phyloP scores from a whole-genome alignment of 2,329 filamentous ascomycete genomes.

The Pseudocercospora eumusae region DNA sequence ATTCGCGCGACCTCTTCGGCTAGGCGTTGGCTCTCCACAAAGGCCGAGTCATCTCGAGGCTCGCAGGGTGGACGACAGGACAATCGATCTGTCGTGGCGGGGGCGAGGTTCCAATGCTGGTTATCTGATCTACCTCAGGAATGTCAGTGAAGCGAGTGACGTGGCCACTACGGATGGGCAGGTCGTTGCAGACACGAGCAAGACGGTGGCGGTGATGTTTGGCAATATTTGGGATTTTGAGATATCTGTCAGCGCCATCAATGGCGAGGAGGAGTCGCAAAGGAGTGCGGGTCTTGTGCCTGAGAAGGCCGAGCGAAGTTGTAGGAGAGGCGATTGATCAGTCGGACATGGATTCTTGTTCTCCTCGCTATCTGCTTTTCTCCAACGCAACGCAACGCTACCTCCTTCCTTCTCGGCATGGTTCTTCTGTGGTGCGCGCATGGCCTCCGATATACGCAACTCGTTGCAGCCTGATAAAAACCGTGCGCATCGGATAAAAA shows the following conservation, averaged over 20 bases:
- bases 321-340: not conserved
- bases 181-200: constrained; percentile 1
- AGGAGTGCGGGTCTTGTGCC: constrained; percentile 17
- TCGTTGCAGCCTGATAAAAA: not conserved
- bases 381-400: not conserved
- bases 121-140: constrained; percentile 15
- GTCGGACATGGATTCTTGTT: not conserved
- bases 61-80: not conserved
- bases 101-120: constrained; percentile 6
- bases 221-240: constrained; percentile 17
- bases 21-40: constrained; percentile 5
- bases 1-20: constrained; percentile 4
- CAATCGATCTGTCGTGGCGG: not conserved
- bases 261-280: constrained; percentile 16
- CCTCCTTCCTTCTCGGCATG: not conserved
- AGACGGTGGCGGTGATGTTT: constrained; percentile 11
- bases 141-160: not conserved
- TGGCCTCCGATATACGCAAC: not conserved
- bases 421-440: not conserved
- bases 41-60: not conserved
- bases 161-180: constrained; percentile 11
- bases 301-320: not conserved
- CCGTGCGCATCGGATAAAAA: not conserved
- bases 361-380: not conserved
- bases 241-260: constrained; percentile 16